Conservation (phyloP, 305 asterid genomes). For the Fraxinus platypoda region DNA sequence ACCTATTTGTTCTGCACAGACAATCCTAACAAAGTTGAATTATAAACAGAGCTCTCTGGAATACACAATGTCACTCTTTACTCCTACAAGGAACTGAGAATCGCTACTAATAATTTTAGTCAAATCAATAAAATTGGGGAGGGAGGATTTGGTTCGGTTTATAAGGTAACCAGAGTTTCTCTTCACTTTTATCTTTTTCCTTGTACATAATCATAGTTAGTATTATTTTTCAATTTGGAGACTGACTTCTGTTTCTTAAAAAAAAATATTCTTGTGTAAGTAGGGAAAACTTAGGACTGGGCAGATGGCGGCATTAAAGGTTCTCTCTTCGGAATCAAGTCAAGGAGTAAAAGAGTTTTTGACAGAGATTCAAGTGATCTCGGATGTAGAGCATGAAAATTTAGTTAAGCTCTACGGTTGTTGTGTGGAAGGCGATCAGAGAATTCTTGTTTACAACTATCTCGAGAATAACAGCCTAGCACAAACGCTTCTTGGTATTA, state of each 20-base stretch:
- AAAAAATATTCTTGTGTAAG: slow-evolving; percentile 1
- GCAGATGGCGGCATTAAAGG: slow-evolving; percentile 82
- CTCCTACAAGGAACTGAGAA: slow-evolving; percentile 67
- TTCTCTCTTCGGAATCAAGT: slow-evolving; percentile 71
- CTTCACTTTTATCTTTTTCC: background rate
- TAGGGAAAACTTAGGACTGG: slow-evolving; percentile 82
- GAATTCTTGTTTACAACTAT: slow-evolving; percentile 88
- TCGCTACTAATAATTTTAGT: slow-evolving; percentile 70
- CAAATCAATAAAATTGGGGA: slow-evolving; percentile 72
- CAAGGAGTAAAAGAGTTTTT: slow-evolving; percentile 86
- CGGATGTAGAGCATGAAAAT: slow-evolving; percentile 75
- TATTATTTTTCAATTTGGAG: background rate
- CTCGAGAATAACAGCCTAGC: slow-evolving; percentile 91
- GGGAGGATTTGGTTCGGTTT: slow-evolving; percentile 95
- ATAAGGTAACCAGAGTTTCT: slow-evolving; percentile 48
- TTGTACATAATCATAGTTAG: background rate
- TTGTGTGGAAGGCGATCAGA: slow-evolving; percentile 73
- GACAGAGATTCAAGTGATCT: slow-evolving; percentile 86
- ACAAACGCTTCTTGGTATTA: slow-evolving; percentile 76
- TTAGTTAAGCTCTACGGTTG: slow-evolving; percentile 89
- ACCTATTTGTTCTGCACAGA: background rate
- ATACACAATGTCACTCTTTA: slow-evolving; percentile 49
- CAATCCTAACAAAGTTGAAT: slow-evolving; percentile 29
- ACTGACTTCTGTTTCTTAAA: slow-evolving; percentile 15
- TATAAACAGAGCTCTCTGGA: slow-evolving; percentile 59